These are phyloP conservation scores for Cupressus sempervirens DNA, from an alignment of 75 land plant species.

Conservation along the genomic window DNA sequence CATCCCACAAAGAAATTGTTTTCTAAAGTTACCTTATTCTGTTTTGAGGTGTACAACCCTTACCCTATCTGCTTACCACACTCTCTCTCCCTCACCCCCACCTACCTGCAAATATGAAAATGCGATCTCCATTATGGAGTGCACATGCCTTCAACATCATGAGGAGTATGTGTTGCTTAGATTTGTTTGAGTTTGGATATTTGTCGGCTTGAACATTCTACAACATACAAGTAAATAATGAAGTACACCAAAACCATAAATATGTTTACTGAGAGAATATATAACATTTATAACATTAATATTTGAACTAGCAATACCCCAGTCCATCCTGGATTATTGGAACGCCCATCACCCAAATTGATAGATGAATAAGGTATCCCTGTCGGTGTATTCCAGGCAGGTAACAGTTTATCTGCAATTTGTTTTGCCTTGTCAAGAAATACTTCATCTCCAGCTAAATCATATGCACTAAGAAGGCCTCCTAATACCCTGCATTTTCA, in stretches of 20 bases:
- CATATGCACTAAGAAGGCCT: slow-evolving; percentile 94
- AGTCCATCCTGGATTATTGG: slow-evolving; percentile 84
- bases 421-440: slow-evolving; percentile 88
- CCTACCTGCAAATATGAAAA: too few species aligned
- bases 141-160: background rate
- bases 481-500: slow-evolving; percentile 74
- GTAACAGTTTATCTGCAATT: slow-evolving; percentile 83
- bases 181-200: background rate
- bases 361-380: slow-evolving; percentile 89
- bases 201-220: background rate
- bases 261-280: background rate
- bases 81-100: too few species aligned
- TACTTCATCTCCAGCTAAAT: slow-evolving; percentile 72
- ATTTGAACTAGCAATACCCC: slow-evolving; percentile 48
- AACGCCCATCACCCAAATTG: slow-evolving; percentile 66
- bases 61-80: too few species aligned
- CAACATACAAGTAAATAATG: background rate
- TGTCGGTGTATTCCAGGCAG: slow-evolving; percentile 86
- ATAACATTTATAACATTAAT: background rate
- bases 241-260: background rate
- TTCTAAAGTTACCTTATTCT: too few species aligned
- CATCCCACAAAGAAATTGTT: too few species aligned
- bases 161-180: background rate
- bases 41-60: too few species aligned
- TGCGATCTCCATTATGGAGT: too few species aligned